A percentile compares a stretch with the other conserved stretches of the same genome.
Evolutionary conservation across 164 flowering plant species (phyloP).

Genomic region (Buxus sempervirens): DNA sequence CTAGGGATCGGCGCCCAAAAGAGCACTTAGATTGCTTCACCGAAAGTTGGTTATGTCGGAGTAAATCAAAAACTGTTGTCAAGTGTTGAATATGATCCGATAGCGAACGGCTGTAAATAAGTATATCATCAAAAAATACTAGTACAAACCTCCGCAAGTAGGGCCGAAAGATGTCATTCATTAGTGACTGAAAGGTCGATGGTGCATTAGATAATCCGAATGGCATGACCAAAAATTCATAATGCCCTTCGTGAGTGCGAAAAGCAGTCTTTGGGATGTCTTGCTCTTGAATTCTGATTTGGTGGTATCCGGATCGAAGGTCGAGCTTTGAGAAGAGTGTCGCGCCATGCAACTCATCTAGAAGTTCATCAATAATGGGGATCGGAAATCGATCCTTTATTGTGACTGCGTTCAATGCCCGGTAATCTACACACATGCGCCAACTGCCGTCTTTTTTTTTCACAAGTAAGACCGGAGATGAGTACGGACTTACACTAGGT

Average conservation of each 20-base stretch:
- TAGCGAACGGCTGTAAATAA: background rate
- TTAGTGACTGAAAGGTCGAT: no score
- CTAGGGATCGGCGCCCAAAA: background rate
- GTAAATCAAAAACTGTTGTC: background rate
- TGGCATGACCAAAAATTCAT: no score
- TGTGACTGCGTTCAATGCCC: background rate
- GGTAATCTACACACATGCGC: background rate
- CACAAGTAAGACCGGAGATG: background rate
- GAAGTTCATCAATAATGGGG: background rate
- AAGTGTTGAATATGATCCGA: background rate
- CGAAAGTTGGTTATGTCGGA: no score
- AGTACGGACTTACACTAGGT: no score
- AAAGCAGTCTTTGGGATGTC: background rate
- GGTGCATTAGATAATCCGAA: no score
- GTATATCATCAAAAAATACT: background rate
- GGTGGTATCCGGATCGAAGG: no score
- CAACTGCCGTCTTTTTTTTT: slow-evolving; percentile 1
- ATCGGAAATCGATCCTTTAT: background rate
- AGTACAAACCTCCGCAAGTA: no score
- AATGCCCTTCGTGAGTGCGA: no score
- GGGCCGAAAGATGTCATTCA: no score
- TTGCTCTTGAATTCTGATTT: no score
- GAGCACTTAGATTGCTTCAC: background rate
- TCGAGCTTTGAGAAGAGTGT: no score
- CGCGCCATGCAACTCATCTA: background rate